A percentile compares a stretch with the other conserved stretches of the same genome.
Evolutionary conservation across 192 early-diverging fungal genomes (phyloP).

Genomic region (Rhizophagus sp.): DNA sequence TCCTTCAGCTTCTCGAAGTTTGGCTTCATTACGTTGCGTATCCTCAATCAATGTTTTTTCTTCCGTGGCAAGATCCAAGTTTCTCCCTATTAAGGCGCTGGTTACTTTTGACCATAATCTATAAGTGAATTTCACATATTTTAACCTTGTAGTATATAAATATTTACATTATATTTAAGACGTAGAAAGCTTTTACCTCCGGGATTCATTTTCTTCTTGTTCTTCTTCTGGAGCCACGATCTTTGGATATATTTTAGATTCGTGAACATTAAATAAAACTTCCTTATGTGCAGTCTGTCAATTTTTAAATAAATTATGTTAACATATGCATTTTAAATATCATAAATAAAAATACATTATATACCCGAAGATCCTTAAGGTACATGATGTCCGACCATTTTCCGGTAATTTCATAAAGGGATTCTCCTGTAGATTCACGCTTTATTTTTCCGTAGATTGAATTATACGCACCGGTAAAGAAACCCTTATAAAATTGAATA

Average conservation of each 20-base stretch:
- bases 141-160: background rate
- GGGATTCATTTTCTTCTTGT: conserved; percentile 83
- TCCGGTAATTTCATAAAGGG: conserved; percentile 81
- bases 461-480: conserved; percentile 76
- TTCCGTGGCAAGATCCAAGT: conserved; percentile 67
- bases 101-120: conserved; percentile 78
- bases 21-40: conserved; percentile 61
- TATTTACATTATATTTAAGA: background rate
- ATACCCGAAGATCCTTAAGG: conserved; percentile 48
- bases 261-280: conserved; percentile 74
- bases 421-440: conserved; percentile 70
- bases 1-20: conserved; percentile 53
- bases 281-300: conserved; percentile 47
- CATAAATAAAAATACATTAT: no score
- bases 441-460: conserved; percentile 83
- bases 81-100: conserved; percentile 59
- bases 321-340: background rate
- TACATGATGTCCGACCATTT: conserved; percentile 82
- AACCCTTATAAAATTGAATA: conserved; percentile 53
- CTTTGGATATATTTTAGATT: conserved; percentile 67
- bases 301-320: background rate
- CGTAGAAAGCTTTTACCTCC: conserved; percentile 46
- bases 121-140: conserved; percentile 10
- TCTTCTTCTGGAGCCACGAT: conserved; percentile 64
- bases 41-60: conserved; percentile 77